Base-by-base conservation (phyloP, 805 yeast species). In the Ogataea wickerhamii region DNA sequence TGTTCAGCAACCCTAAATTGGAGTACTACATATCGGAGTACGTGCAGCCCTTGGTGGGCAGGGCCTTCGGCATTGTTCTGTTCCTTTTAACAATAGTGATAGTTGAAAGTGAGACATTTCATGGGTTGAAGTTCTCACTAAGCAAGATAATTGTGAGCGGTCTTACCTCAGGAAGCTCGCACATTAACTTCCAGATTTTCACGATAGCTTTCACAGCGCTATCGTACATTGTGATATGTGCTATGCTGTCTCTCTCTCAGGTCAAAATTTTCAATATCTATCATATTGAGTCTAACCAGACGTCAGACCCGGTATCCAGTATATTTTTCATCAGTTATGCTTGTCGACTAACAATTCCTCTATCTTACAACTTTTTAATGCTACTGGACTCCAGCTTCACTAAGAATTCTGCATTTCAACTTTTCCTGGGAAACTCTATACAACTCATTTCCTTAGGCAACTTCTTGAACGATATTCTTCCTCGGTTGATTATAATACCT, bases 261-360 rank as follows among this genome's bases (percentile, higher is more conserved):
- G 70, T 86, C 41, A 77, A 80, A 43, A 64, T 87, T 5, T 87
- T 87, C 68, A 81, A 82, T 54, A 71, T 82, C 58, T 87, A 85
- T 56, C 88, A 83, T 44, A 68, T 87, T 41, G 60, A 60, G 32
- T 87, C 83, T 11, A 78, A 81, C 14, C 72, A 71, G 45, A 73
- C 78, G 37, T 80, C 91, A 0, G 91, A 82, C 54, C 82, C 86
- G 0, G 82, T 85, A 0, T 78, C 87, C 12, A 73, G 83, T 17
- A 70, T 86, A 23, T 87, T 86, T 55, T 87, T 84, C 57, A 78
- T 88, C 16, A 82, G 84, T 51, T 86, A 87, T 51, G 79, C 86
- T 14, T 82, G 89, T 36, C 77, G 95, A 45, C 66, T 87, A 55
- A 84, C 95, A 0, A 80, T 87, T 10, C 95, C 95, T 8, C 66